Conservation (phyloP, 441 rosid species). For the Erysimum pusillum region DNA sequence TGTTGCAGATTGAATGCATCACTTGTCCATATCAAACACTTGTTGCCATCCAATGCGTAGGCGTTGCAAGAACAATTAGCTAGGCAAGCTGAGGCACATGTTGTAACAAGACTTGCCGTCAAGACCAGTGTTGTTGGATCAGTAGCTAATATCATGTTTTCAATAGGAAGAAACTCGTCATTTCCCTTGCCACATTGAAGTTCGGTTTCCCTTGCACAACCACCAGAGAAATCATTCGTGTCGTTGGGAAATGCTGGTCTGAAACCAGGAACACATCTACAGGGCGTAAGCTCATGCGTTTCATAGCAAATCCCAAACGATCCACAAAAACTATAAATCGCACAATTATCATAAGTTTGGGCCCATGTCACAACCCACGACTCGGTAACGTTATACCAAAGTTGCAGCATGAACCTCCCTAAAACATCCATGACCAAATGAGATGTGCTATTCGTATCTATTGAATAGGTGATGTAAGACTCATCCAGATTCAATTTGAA, state of each 20-base stretch:
- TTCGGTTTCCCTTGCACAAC: background rate
- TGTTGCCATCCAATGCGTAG: background rate
- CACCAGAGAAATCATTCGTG: background rate
- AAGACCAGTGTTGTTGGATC: slow-evolving; percentile 1
- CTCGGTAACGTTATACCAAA: too few species aligned
- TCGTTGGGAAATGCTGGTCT: too few species aligned
- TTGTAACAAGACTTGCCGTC: background rate
- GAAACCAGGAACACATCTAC: slow-evolving; percentile 9
- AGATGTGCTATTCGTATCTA: background rate
- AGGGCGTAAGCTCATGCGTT: background rate
- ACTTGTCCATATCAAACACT: background rate
- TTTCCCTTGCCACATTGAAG: background rate
- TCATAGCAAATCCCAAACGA: slow-evolving; percentile 16
- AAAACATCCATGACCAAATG: slow-evolving; percentile 18
- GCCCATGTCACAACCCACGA: too few species aligned
- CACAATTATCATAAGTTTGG: too few species aligned
- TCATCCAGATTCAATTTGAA: background rate
- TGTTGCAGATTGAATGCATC: background rate
- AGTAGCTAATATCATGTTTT: slow-evolving; percentile 15
- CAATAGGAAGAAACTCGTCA: background rate
- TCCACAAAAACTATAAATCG: slow-evolving; percentile 1
- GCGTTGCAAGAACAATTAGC: slow-evolving; percentile 13
- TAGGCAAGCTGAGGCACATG: background rate
- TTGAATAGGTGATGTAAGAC: slow-evolving; percentile 28
- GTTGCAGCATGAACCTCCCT: too few species aligned